A percentile compares a stretch with the other conserved stretches of the same genome.
Evolutionary conservation across 805 yeast species (phyloP).

Genomic region (Spathaspora boniae): DNA sequence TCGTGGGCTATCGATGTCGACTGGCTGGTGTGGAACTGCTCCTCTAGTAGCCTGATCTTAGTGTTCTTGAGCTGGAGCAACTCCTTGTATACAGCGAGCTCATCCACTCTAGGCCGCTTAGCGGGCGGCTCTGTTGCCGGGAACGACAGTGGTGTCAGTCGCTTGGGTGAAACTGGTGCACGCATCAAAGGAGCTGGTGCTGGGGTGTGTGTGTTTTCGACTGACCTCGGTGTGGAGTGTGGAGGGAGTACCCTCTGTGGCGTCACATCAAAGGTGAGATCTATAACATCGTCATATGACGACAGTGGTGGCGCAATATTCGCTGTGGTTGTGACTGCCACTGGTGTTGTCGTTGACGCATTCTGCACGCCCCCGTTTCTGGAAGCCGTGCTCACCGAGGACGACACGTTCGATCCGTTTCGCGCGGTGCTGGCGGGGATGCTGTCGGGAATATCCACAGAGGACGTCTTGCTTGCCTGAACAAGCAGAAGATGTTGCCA

Average conservation of each 20-base stretch:
- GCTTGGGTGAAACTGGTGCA: neutral
- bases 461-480: too few species aligned
- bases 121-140: neutral
- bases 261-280: slow-evolving; percentile 1
- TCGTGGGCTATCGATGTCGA: slow-evolving; percentile 37
- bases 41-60: slow-evolving; percentile 25
- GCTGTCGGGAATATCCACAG: too few species aligned
- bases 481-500: too few species aligned
- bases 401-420: too few species aligned
- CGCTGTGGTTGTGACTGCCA: slow-evolving; percentile 1
- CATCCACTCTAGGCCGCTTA: neutral
- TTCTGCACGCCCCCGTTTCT: too few species aligned
- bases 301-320: neutral
- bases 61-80: slow-evolving; percentile 14
- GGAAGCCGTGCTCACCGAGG: too few species aligned
- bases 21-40: slow-evolving; percentile 29
- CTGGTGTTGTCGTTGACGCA: too few species aligned
- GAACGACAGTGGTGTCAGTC: neutral
- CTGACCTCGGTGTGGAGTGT: too few species aligned
- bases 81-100: slow-evolving; percentile 1
- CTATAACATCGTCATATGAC: slow-evolving; percentile 1
- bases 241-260: neutral
- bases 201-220: too few species aligned
- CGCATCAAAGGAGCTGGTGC: neutral
- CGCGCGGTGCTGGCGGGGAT: too few species aligned